Evolutionary conservation across 2,329 filamentous ascomycete species (phyloP), one percentile per base, ranked within the genome.

Genomic region (Phaeoacremonium minimum): DNA sequence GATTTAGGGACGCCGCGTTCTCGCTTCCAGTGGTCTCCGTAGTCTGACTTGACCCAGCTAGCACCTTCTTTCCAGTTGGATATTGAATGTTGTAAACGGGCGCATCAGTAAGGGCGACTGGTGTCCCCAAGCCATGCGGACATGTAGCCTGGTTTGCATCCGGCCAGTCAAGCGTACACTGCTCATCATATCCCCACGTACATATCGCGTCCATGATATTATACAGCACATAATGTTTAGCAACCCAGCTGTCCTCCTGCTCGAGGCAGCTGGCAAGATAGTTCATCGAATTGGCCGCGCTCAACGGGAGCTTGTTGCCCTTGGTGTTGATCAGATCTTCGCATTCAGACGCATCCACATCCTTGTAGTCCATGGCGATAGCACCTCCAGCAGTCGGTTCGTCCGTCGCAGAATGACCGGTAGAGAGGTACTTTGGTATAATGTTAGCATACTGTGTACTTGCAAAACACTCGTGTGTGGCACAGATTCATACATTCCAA

Each of bases 271-370:
- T 63, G 9, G 56, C 55, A n/a, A 75, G 50, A 37, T 63, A 76
- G 48, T 75, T 71, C 63, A 74, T 73, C 60, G 64, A 68, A 52
- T 73, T 75, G 39, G 68, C 51, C 1, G 71, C 72, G 49, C 64
- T 49, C n/a, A 58, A 43, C 13, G 53, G 51, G 29, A 58, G 44
- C n/a, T n/a, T n/a, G n/a, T n/a, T n/a, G 17, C 52, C 55, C 18
- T 61, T 47, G 8, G 69, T 69, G 28, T 65, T 46, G 42, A 78
- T 62, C n/a, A 80, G 60, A 33, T 55, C 49, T 11, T 54, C 52
- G 57, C 76, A 80, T 18, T 68, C 57, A 40, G 54, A 58, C 17
- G 64, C 61, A 38, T 61, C 60, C 20, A 67, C 67, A 38, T 62
- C 55, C 43, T 66, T 61, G 42, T 60, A 71, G 12, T 63, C 55